phyloP scores from a whole-genome alignment of 2,329 filamentous ascomycete genomes.

The Hypomyces rosellus region DNA sequence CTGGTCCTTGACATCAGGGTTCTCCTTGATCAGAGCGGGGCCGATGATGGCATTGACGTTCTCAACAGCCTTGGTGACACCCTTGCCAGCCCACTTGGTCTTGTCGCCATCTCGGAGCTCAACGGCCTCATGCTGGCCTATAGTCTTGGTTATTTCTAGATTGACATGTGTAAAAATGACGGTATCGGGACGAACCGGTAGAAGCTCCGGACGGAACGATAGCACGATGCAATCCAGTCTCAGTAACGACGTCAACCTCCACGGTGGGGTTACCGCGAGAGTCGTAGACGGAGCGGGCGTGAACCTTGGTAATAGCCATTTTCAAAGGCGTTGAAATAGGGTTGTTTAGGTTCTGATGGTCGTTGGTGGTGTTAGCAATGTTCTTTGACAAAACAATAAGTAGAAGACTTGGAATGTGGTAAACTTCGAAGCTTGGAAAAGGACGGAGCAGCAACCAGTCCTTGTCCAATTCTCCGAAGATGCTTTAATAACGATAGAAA shows the following conservation, averaged over 20 bases:
- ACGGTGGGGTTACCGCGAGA: conserved; percentile 98
- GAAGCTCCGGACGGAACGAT: conserved; percentile 97
- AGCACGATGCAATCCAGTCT: conserved; percentile 93
- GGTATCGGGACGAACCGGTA: conserved; percentile 58
- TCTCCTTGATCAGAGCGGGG: conserved; percentile 75
- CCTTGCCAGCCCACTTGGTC: conserved; percentile 79
- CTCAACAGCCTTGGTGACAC: conserved; percentile 76
- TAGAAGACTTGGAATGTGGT: background rate
- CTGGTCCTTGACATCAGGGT: conserved; percentile 81
- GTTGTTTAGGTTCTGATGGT: background rate
- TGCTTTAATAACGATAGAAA: background rate
- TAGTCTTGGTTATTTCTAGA: conserved; percentile 24
- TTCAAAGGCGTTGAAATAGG: conserved; percentile 32
- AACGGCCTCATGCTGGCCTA: conserved; percentile 83
- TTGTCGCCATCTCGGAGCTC: conserved; percentile 90
- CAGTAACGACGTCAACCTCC: conserved; percentile 94
- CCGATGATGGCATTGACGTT: conserved; percentile 81
- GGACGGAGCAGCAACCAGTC: too few relatives aligned
- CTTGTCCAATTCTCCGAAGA: too few relatives aligned
- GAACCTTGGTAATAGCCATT: conserved; percentile 88
- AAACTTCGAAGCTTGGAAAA: too few relatives aligned
- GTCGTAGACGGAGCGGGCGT: conserved; percentile 95
- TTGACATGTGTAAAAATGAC: conserved; percentile 1
- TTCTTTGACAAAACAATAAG: background rate
- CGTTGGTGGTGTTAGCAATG: background rate